Base-by-base conservation (phyloP, 129 eudicot genomes). In the Logfia minima region DNA sequence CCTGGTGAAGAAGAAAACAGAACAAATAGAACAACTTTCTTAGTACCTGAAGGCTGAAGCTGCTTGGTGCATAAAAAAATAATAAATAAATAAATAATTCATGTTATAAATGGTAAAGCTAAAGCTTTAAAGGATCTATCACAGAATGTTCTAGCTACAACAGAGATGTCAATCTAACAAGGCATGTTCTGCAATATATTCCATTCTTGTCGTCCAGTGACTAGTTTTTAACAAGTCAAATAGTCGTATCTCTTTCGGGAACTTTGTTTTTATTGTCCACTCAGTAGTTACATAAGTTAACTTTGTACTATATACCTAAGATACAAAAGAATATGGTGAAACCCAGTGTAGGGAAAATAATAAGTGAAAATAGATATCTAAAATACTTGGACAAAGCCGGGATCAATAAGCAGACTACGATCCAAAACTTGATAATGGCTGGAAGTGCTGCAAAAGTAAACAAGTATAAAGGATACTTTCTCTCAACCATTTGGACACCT, bases 1-100 rank as follows among this genome's bases (percentile, higher is more conserved):
- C 99, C 99, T 95, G 77, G 37, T 39, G 63, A 48, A 16, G 8
- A 22, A 26, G 29, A 76, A 16, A 55, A 19, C 16, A 21, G 51
- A 7, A 28, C 6, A 61, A 78, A 70, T 58, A 62, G 18, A 70
- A 32, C 31, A 22, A 4, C 4, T 22, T 22, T 19, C 29, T 59
- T 22, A 60, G 66, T 60, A 60, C 32, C 23, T 19, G 26, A 58
- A 58, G 23, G 39, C 39, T 35, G 1, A 35, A 35, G 39, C 39
- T 35, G 1, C 39, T 35, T 35, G 39, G 39, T 35, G 39, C 6
- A 35, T 5, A 35, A 35, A 1, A 4, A 5, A 5, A 11, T 4
- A 62, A 26, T 26, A 26, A 26, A 26, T 1, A 26, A 26, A 26
- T 1, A 26, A 62, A 62, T 21, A 60, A 2, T 61, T 28, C 69